Percentiles rank a stretch among this genome's conserved stretches.
Conservation (phyloP, 1,139 yeast genomes). For the Suzukiozyma palmioleophila region DNA sequence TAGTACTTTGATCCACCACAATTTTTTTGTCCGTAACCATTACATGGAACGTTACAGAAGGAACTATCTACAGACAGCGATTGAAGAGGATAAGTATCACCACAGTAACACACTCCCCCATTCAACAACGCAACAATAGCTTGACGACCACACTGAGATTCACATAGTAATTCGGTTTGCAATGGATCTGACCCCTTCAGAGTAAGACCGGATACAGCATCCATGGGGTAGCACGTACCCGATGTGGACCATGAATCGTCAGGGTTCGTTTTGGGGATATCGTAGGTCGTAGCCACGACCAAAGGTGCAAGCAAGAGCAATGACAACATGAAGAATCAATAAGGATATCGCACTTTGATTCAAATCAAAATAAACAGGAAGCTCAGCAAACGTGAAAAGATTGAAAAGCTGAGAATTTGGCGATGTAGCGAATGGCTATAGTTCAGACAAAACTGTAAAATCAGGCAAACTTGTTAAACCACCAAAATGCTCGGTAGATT, state of each 20-base stretch:
- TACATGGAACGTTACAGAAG: conserved; percentile 48
- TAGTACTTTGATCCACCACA: conserved; percentile 63
- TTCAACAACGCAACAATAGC: conserved; percentile 49
- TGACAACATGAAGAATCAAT: not conserved
- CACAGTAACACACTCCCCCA: conserved; percentile 63
- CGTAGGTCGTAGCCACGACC: not conserved
- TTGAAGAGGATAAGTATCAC: conserved; percentile 36
- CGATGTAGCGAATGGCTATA: too few species aligned
- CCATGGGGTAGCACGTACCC: conserved; percentile 31
- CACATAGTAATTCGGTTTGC: conserved; percentile 53
- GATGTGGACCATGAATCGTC: conserved; percentile 15
- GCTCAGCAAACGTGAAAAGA: too few species aligned
- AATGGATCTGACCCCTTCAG: conserved; percentile 32
- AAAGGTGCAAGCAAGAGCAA: not conserved
- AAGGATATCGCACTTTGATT: too few species aligned
- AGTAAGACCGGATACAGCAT: conserved; percentile 20
- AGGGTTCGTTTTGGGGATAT: conserved; percentile 6
- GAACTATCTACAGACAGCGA: conserved; percentile 25
- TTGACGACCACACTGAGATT: conserved; percentile 37
- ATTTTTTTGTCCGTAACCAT: conserved; percentile 51
- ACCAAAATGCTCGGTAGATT: too few species aligned
- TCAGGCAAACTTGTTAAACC: too few species aligned
- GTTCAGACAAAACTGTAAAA: too few species aligned
- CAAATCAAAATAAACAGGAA: too few species aligned
- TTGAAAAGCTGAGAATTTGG: too few species aligned